These are phyloP conservation scores for Herpetomonas muscarum DNA, from an alignment of 208 protist species.

Conservation along the genomic window DNA sequence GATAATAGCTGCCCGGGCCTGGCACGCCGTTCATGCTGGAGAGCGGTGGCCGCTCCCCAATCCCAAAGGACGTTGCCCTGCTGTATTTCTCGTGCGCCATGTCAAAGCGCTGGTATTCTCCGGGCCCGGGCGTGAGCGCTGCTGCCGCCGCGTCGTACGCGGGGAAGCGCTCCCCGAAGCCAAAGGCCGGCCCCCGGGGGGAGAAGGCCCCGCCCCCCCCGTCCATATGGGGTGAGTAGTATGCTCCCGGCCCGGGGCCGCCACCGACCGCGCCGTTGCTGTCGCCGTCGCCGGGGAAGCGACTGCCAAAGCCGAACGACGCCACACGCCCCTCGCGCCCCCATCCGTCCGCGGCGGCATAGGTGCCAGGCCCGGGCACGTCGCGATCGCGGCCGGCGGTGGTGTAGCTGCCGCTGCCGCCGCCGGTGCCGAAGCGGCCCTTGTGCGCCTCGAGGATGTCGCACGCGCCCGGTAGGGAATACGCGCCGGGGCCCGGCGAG, in stretches of 20 bases:
- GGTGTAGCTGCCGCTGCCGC: not conserved
- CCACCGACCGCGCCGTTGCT: not conserved
- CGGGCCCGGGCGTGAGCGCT: constrained; percentile 19
- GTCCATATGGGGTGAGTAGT: constrained; percentile 1
- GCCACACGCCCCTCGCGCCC: constrained; percentile 1
- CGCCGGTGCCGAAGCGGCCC: not conserved
- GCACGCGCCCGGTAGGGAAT: constrained; percentile 4
- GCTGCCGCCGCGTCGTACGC: not conserved
- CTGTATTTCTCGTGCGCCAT: not conserved
- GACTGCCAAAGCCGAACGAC: constrained; percentile 5
- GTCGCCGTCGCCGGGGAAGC: not conserved
- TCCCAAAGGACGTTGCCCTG: constrained; percentile 9
- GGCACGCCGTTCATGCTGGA: not conserved
- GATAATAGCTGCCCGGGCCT: constrained; percentile 26
- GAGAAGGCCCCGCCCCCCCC: not conserved
- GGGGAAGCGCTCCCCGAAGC: constrained; percentile 15
- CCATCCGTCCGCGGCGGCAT: constrained; percentile 11
- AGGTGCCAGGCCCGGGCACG: constrained; percentile 25
- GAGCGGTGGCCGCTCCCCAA: not conserved
- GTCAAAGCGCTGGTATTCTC: constrained; percentile 8
- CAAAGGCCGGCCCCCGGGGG: constrained; percentile 6
- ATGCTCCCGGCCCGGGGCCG: constrained; percentile 1
- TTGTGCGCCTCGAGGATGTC: not conserved
- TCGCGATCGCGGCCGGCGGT: constrained; percentile 2
- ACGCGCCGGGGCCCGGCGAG: constrained; percentile 29